Evolutionary conservation across 176 grass and related monocot species (phyloP).

Genomic region (Phragmites australis): DNA sequence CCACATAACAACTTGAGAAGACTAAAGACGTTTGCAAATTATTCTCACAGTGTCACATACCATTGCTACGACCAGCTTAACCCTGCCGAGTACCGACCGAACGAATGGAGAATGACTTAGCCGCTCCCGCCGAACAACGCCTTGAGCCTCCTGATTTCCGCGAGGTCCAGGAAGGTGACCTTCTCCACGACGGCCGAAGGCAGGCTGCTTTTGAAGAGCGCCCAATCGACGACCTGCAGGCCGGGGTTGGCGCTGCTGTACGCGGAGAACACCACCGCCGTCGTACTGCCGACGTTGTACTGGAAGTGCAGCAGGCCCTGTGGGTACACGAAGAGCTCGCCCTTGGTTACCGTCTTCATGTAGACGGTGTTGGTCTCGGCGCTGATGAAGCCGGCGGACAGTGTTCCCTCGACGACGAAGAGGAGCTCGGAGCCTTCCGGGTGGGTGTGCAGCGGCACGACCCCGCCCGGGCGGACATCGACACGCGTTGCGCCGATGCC

Average conservation of each 20-base stretch:
- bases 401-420: conserved; percentile 32
- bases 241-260: conserved; percentile 61
- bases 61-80: not conserved
- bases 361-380: conserved; percentile 23
- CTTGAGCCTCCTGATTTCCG: conserved; percentile 55
- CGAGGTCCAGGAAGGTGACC: conserved; percentile 49
- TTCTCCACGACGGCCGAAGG: conserved; percentile 35
- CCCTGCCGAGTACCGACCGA: not conserved
- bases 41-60: not conserved
- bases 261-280: conserved; percentile 28
- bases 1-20: not conserved
- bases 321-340: conserved; percentile 50
- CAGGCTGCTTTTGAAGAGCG: conserved; percentile 53
- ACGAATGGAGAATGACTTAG: conserved; percentile 11
- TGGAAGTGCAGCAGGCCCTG: conserved; percentile 58
- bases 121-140: conserved; percentile 46
- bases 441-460: conserved; percentile 51
- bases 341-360: conserved; percentile 37
- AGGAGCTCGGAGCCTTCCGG: conserved; percentile 49
- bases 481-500: conserved; percentile 54
- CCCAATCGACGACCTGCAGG: conserved; percentile 47
- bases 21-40: not conserved
- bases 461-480: conserved; percentile 43
- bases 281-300: conserved; percentile 34
- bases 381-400: conserved; percentile 45